A percentile compares a stretch with the other conserved stretches of the same genome.
phyloP scores from a whole-genome alignment of 2,329 filamentous ascomycete species.

The Volutella citrinella region DNA sequence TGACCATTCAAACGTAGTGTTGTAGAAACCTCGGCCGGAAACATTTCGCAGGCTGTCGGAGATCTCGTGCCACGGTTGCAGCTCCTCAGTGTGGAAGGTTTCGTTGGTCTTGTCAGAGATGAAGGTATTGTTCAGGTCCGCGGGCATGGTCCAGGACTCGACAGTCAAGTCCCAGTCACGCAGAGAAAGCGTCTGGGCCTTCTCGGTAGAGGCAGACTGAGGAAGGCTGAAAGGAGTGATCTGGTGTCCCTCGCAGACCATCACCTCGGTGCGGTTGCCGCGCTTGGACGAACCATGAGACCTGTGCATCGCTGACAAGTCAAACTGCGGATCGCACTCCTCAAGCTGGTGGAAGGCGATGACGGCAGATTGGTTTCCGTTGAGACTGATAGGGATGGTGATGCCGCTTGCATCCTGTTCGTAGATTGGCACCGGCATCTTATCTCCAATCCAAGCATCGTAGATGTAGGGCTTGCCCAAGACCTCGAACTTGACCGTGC shows the following conservation, averaged over 20 bases:
- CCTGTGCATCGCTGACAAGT: no score
- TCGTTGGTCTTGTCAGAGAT: slow-evolving; percentile 3
- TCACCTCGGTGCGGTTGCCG: not conserved
- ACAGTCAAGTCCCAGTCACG: slow-evolving; percentile 2
- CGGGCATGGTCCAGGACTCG: slow-evolving; percentile 6
- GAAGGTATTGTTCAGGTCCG: not conserved
- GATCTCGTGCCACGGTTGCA: slow-evolving; percentile 2
- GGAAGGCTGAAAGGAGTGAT: no score
- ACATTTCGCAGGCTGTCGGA: slow-evolving; percentile 1
- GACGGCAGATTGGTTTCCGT: slow-evolving; percentile 5
- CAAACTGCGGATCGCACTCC: no score
- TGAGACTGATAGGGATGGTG: slow-evolving; percentile 2
- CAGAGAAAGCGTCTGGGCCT: not conserved
- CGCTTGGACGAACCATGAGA: not conserved
- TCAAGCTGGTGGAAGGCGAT: slow-evolving; percentile 2
- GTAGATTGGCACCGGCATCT: slow-evolving; percentile 1
- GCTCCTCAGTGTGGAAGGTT: not conserved
- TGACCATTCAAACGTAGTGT: slow-evolving; percentile 3
- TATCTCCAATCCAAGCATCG: slow-evolving; percentile 4
- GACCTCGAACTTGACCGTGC: not conserved
- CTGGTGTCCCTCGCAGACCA: no score
- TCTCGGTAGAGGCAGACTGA: slow-evolving; percentile 1
- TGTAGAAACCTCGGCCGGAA: slow-evolving; percentile 9
- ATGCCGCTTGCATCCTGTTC: not conserved
- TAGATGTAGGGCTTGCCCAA: slow-evolving; percentile 1